These are phyloP conservation scores for Silene noctiflora DNA, from an alignment of 179 eudicot genomes.

Conservation along the genomic window DNA sequence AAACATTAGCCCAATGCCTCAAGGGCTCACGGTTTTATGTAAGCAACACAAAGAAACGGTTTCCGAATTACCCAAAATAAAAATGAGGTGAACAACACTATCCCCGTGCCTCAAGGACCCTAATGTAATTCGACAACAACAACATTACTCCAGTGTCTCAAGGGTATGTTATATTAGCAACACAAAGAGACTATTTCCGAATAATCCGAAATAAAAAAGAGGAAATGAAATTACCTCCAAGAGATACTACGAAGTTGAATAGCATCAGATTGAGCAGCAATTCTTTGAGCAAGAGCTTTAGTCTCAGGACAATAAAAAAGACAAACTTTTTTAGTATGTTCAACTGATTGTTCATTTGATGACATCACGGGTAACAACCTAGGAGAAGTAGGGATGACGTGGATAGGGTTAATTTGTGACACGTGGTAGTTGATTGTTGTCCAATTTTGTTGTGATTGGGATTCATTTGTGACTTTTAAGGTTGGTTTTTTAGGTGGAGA, in stretches of 20 bases:
- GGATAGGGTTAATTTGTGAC: slow-evolving; percentile 59
- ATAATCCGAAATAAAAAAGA: background rate
- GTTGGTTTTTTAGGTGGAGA: slow-evolving; percentile 4
- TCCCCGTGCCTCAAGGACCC: too few relatives aligned
- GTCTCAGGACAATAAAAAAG: slow-evolving; percentile 77
- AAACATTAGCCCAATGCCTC: too few relatives aligned
- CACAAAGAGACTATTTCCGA: too few relatives aligned
- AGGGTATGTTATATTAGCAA: too few relatives aligned
- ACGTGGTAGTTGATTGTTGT: slow-evolving; percentile 70
- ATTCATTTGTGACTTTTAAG: slow-evolving; percentile 27
- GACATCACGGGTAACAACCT: slow-evolving; percentile 40
- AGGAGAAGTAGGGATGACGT: slow-evolving; percentile 47
- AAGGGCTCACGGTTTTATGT: too few relatives aligned
- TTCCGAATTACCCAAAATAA: too few relatives aligned
- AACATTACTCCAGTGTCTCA: too few relatives aligned
- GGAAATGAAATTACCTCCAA: slow-evolving; percentile 58
- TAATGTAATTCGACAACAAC: too few relatives aligned
- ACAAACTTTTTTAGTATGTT: slow-evolving; percentile 58
- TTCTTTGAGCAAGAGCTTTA: slow-evolving; percentile 63
- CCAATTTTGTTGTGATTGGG: slow-evolving; percentile 45
- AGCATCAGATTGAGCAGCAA: slow-evolving; percentile 81
- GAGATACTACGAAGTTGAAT: slow-evolving; percentile 78
- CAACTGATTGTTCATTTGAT: slow-evolving; percentile 19
- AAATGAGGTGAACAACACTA: too few relatives aligned
- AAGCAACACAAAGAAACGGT: too few relatives aligned